phyloP scores from a whole-genome alignment of 1,284 basidiomycete species.

The Puccinia horiana region DNA sequence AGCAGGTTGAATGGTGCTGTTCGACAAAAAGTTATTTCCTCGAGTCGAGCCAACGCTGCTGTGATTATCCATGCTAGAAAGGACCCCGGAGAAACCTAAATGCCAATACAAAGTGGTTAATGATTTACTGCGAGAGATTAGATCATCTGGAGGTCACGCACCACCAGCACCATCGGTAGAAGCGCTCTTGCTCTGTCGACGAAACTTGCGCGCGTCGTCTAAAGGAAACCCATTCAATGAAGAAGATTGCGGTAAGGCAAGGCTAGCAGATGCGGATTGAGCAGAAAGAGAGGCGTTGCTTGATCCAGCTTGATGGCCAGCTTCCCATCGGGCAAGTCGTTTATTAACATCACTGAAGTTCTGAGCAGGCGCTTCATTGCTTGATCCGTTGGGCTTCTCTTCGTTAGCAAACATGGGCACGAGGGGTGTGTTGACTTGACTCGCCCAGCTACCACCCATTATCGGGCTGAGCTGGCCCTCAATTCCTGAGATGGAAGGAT shows the following conservation, averaged over 20 bases:
- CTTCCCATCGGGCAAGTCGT: conserved; percentile 63
- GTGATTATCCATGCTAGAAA: conserved; percentile 30
- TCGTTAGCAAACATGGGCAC: conserved; percentile 80
- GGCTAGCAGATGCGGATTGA: background rate
- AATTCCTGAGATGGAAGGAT: conserved; percentile 4
- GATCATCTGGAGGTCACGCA: background rate
- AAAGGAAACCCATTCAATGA: conserved; percentile 38
- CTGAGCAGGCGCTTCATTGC: conserved; percentile 59
- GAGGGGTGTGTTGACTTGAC: conserved; percentile 94
- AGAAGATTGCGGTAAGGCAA: background rate
- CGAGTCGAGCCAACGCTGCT: background rate
- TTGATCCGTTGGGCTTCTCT: conserved; percentile 58
- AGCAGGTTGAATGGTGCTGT: background rate
- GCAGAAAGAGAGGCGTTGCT: background rate
- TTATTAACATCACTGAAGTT: conserved; percentile 68
- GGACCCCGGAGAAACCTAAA: conserved; percentile 32
- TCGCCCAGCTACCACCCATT: conserved; percentile 79
- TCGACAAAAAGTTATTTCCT: too few relatives aligned
- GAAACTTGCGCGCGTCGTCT: conserved; percentile 45
- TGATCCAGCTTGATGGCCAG: conserved; percentile 38
- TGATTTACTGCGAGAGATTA: background rate
- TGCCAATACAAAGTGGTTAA: background rate
- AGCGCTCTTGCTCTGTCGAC: conserved; percentile 27
- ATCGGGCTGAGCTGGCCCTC: conserved; percentile 52
- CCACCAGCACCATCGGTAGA: conserved; percentile 13